These are phyloP conservation scores for Glycine latifolia DNA, from an alignment of 306 rosid species.

Conservation along the genomic window DNA sequence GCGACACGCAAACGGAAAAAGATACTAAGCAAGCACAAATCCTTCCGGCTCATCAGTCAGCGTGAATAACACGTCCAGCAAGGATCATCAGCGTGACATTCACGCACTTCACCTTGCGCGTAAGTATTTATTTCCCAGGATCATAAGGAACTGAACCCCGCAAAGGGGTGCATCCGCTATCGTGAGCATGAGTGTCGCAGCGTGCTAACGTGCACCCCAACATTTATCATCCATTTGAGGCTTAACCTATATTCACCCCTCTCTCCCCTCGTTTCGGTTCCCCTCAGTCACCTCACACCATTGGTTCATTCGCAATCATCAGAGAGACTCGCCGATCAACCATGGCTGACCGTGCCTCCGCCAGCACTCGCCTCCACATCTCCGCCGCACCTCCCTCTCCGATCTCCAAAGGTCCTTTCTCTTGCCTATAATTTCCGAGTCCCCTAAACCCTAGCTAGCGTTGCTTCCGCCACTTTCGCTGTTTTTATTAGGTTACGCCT, in stretches of 20 bases:
- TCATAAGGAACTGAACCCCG: no score
- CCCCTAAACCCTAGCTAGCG: slow-evolving; percentile 56
- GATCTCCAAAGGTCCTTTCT: slow-evolving; percentile 82
- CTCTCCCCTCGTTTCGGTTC: not conserved
- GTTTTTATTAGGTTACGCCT: not conserved
- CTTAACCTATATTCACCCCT: slow-evolving; percentile 52
- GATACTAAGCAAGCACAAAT: no score
- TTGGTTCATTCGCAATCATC: slow-evolving; percentile 50
- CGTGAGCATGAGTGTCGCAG: slow-evolving; percentile 47
- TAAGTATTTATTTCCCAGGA: no score
- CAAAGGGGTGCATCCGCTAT: slow-evolving; percentile 7
- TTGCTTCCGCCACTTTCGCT: not conserved
- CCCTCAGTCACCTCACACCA: slow-evolving; percentile 6
- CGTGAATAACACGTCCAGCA: no score
- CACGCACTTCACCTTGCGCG: no score
- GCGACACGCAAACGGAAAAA: no score
- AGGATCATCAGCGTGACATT: no score
- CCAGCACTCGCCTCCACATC: slow-evolving; percentile 61
- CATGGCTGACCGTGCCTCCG: slow-evolving; percentile 81
- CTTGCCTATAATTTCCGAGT: slow-evolving; percentile 18
- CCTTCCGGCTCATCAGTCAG: no score
- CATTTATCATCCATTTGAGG: slow-evolving; percentile 37
- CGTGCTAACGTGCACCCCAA: slow-evolving; percentile 48
- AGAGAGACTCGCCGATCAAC: slow-evolving; percentile 60
- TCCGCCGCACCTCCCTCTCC: slow-evolving; percentile 68